Conservation (phyloP, 768 basidiomycete species). For the Russula vinacea region DNA sequence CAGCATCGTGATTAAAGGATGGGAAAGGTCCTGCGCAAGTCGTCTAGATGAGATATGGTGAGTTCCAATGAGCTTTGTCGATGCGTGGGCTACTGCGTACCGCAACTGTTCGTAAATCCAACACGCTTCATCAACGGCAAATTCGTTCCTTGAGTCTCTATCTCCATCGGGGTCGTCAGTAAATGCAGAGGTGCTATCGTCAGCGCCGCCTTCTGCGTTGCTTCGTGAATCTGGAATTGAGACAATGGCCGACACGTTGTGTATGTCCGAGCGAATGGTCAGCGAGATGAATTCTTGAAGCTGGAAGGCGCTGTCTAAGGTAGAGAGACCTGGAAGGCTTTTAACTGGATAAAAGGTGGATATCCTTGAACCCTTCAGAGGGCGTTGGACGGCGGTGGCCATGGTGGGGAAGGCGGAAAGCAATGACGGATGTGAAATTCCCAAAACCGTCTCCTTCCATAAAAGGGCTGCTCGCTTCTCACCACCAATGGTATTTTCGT, state of each 20-base stretch:
- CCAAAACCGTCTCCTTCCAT: not conserved
- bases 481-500: constrained; percentile 6
- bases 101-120: constrained; percentile 77
- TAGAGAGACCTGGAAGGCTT: constrained; percentile 61
- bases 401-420: constrained; percentile 1
- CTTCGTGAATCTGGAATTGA: constrained; percentile 54
- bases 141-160: constrained; percentile 44
- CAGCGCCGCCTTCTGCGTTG: constrained; percentile 30
- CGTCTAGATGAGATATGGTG: constrained; percentile 48
- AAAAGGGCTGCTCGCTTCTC: not conserved
- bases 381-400: constrained; percentile 51
- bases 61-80: not conserved
- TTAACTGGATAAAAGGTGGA: constrained; percentile 80
- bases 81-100: constrained; percentile 36
- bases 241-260: constrained; percentile 82
- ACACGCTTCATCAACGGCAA: constrained; percentile 72
- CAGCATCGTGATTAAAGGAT: constrained; percentile 78
- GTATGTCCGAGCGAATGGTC: constrained; percentile 80
- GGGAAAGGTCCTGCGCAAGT: constrained; percentile 81
- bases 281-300: constrained; percentile 92
- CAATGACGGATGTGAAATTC: not conserved
- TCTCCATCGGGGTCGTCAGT: constrained; percentile 38
- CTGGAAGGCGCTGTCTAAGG: constrained; percentile 89
- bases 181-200: constrained; percentile 16
- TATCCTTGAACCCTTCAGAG: constrained; percentile 71